A percentile compares a stretch with the other conserved stretches of the same genome.
Conservation (phyloP, 805 yeast genomes). For the Candida railenensis region DNA sequence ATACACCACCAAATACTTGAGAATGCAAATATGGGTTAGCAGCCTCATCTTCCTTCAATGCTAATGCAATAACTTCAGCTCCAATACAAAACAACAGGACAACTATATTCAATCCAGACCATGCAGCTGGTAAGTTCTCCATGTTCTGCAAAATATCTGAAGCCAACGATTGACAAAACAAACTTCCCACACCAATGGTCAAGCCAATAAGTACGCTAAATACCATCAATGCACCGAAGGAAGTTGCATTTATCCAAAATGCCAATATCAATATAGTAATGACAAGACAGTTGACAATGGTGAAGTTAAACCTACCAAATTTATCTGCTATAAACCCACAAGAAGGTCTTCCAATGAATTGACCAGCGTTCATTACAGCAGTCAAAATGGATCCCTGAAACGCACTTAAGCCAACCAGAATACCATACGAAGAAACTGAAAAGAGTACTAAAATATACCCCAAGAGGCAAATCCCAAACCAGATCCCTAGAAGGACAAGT, state of each 20-base stretch:
- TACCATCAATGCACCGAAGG: slow-evolving; percentile 30
- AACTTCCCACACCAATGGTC: slow-evolving; percentile 29
- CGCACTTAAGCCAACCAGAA: slow-evolving; percentile 43
- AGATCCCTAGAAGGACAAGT: slow-evolving; percentile 22
- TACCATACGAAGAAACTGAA: slow-evolving; percentile 38
- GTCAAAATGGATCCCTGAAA: slow-evolving; percentile 32
- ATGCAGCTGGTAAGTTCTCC: slow-evolving; percentile 34
- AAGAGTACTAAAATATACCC: slow-evolving; percentile 37
- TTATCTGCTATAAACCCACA: slow-evolving; percentile 49
- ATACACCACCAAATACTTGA: slow-evolving; percentile 58
- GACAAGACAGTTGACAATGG: slow-evolving; percentile 18
- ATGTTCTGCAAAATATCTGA: slow-evolving; percentile 19
- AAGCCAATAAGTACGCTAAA: slow-evolving; percentile 29
- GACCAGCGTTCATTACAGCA: slow-evolving; percentile 39
- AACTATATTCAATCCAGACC: slow-evolving; percentile 39
- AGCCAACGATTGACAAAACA: slow-evolving; percentile 23
- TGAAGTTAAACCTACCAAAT: slow-evolving; percentile 45
- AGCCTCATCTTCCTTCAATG: slow-evolving; percentile 26
- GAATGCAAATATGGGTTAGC: slow-evolving; percentile 54
- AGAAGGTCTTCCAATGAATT: slow-evolving; percentile 49
- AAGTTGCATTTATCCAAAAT: slow-evolving; percentile 37
- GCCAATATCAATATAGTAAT: slow-evolving; percentile 29
- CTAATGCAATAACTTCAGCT: slow-evolving; percentile 56
- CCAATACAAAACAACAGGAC: slow-evolving; percentile 35
- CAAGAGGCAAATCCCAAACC: slow-evolving; percentile 38